These are phyloP conservation scores for Apiospora malaysiana DNA, from an alignment of 2,329 filamentous ascomycete genomes.

Conservation along the genomic window DNA sequence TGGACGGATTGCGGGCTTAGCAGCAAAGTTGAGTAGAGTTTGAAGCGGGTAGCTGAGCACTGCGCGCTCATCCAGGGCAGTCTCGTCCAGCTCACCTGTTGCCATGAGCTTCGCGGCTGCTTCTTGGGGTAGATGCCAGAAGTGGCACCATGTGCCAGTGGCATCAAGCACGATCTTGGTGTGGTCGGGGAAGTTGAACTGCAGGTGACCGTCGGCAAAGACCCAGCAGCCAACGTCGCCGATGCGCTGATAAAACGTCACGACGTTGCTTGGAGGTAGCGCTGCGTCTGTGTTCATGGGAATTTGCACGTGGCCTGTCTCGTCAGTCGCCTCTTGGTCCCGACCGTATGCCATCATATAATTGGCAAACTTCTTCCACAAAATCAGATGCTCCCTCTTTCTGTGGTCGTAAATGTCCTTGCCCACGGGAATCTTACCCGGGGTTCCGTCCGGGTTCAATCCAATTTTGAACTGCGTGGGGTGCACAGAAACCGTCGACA, in stretches of 20 bases:
- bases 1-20: conserved; percentile 52
- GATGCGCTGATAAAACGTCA: conserved; percentile 82
- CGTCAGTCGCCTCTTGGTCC: conserved; percentile 66
- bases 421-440: conserved; percentile 65
- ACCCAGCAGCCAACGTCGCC: conserved; percentile 84
- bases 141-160: conserved; percentile 77
- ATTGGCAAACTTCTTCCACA: conserved; percentile 78
- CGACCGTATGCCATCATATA: conserved; percentile 77
- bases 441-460: conserved; percentile 62
- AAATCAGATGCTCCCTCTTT: conserved; percentile 68
- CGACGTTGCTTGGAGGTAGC: conserved; percentile 61
- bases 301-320: conserved; percentile 46
- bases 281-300: conserved; percentile 46
- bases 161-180: conserved; percentile 82
- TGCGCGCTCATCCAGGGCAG: conserved; percentile 73
- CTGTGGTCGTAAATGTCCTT: conserved; percentile 69
- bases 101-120: conserved; percentile 69
- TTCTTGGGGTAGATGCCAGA: conserved; percentile 76
- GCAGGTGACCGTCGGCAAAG: conserved; percentile 79
- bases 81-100: conserved; percentile 70
- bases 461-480: conserved; percentile 65
- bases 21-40: conserved; percentile 72
- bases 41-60: conserved; percentile 75
- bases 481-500: conserved; percentile 68
- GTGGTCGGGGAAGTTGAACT: conserved; percentile 90